Base-by-base conservation (phyloP, 2,329 filamentous ascomycete species). In the Torrubiella hemipterigena region DNA sequence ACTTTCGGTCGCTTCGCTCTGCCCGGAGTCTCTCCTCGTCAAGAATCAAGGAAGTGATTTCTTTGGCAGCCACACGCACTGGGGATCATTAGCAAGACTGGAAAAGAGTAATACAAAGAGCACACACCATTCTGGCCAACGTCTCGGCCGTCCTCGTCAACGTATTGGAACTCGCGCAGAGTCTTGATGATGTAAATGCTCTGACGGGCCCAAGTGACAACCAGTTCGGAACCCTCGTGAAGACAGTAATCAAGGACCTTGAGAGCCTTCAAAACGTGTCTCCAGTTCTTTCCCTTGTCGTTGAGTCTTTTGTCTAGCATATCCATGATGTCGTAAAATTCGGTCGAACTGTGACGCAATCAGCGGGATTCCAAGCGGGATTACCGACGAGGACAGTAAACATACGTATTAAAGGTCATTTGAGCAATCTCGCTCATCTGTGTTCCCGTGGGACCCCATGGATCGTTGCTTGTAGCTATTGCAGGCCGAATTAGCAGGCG, bases 261-360 rank as follows among this genome's bases (percentile, higher is more conserved):
- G 44, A 98, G 67, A 25, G 91, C 93, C 61, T 98, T 98, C 37
- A 98, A 65, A 10, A 98, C 91, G 55, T 98, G 91, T 47, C 91
- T 79, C 91, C 91, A 98, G 56, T 98, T 98, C 69, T 96, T 98
- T 51, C 91, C 91, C 60, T 98, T 96, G 59, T 98, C 91, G 49
- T 98, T 98, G 50, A 98, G 65, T 44, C 91, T 81, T 67, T 96
- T 96, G 61, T 98, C 91, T 44, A 98, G 69, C 85, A 98, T 98
- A 56, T 98, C 91, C 80, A 98, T 94, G 49, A 98, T 95, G 55
- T 98, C 89, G 64, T 94, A 94, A 63, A 98, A 98, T 56, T 96
- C 91, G 58, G 81, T 89, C 21, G 86, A 87, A 52, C 89, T 93
- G 42, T 24, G 25, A 21, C 20, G 27, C 20, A 30, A 32, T 33